A percentile compares a stretch with the other conserved stretches of the same genome.
Conservation (phyloP, 176 grass and related monocot species). For the Olyra latifolia region DNA sequence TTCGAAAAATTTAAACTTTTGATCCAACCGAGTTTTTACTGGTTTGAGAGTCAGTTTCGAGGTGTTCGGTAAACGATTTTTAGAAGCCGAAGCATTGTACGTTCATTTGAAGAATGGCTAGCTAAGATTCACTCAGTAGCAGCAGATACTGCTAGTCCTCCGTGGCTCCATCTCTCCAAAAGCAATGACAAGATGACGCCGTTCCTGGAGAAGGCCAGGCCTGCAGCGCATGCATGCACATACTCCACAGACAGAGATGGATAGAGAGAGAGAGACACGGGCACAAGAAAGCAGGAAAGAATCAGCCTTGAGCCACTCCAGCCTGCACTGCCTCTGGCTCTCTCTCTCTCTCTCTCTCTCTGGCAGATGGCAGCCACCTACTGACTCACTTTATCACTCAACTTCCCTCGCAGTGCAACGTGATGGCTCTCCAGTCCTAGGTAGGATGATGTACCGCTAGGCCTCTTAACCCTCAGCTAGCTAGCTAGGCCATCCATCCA, state of each 20-base stretch:
- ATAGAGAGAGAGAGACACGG: not conserved
- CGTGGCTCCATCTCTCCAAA: too few relatives aligned
- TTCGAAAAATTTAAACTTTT: too few relatives aligned
- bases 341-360: not conserved
- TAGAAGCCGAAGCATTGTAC: too few relatives aligned
- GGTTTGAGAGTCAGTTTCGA: too few relatives aligned
- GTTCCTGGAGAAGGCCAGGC: not conserved
- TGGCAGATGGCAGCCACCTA: slow-evolving; percentile 3
- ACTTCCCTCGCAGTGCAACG: slow-evolving; percentile 17
- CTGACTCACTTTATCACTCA: not conserved
- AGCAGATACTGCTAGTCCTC: too few relatives aligned
- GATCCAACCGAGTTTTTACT: too few relatives aligned
- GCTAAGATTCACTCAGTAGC: too few relatives aligned
- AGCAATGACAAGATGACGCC: too few relatives aligned
- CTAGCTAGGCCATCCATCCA: not conserved
- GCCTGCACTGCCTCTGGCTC: slow-evolving; percentile 25
- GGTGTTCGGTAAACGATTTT: too few relatives aligned
- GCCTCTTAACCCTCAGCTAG: not conserved
- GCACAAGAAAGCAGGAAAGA: not conserved
- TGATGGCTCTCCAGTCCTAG: slow-evolving; percentile 19
- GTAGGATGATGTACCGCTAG: slow-evolving; percentile 33
- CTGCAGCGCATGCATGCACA: slow-evolving; percentile 38
- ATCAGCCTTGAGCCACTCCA: slow-evolving; percentile 72
- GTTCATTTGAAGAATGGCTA: too few relatives aligned
- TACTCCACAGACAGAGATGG: not conserved